Percentiles rank a stretch among this genome's conserved stretches.
Conservation (phyloP, 495 filamentous ascomycete genomes). For the Cladorrhinum samala region DNA sequence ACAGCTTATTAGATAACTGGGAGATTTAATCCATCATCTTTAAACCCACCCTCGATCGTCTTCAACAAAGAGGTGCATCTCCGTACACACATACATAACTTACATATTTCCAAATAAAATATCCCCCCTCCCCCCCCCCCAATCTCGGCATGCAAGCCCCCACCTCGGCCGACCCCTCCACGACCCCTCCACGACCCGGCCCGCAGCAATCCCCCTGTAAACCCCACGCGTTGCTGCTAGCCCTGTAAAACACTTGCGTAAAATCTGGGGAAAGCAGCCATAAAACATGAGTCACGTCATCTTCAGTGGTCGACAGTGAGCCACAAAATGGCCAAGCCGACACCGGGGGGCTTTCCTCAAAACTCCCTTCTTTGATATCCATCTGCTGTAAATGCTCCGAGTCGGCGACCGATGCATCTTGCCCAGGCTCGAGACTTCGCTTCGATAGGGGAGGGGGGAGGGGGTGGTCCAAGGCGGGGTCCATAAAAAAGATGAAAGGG, state of each 20-base stretch:
- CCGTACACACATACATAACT: too few relatives aligned
- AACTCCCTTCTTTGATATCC: background rate
- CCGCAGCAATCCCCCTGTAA: constrained; percentile 2
- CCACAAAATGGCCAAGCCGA: constrained; percentile 5
- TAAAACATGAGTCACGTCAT: constrained; percentile 17
- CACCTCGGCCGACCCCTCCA: background rate
- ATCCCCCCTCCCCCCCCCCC: background rate
- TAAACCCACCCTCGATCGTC: too few relatives aligned
- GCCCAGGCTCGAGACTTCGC: background rate
- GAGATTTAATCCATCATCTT: too few relatives aligned
- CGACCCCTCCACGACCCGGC: constrained; percentile 4
- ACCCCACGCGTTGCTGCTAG: constrained; percentile 17
- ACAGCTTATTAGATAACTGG: too few relatives aligned
- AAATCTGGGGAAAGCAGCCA: constrained; percentile 16
- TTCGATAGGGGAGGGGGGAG: background rate
- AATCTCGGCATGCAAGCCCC: background rate
- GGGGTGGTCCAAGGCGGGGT: too few relatives aligned
- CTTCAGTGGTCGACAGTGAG: background rate
- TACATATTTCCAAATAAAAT: background rate
- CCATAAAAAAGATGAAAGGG: background rate
- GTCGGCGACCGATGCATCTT: background rate
- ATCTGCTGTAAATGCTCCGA: background rate
- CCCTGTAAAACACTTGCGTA: constrained; percentile 21
- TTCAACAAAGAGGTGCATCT: too few relatives aligned
- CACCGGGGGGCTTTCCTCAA: constrained; percentile 3